Percentiles rank a stretch among this genome's conserved stretches.
These are phyloP conservation scores for Trichophyton equinum DNA, from an alignment of 2,329 filamentous ascomycete genomes.

Conservation along the genomic window DNA sequence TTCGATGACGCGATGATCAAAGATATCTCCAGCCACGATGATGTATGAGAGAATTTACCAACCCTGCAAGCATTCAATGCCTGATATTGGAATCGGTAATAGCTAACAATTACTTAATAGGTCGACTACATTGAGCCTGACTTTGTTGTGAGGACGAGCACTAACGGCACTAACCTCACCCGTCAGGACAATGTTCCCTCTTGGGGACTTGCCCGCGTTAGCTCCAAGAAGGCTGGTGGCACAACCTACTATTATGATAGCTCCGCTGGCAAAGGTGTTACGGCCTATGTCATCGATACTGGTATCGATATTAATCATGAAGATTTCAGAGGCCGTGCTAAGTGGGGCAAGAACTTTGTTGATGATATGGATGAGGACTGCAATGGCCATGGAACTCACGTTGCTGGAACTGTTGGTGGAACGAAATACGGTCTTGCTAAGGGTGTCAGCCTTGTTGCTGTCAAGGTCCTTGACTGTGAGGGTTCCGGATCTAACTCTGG, in stretches of 20 bases:
- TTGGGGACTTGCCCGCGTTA: constrained; percentile 28
- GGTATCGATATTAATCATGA: constrained; percentile 24
- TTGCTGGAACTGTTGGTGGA: constrained; percentile 26
- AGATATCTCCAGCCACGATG: constrained; percentile 2
- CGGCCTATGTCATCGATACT: constrained; percentile 30
- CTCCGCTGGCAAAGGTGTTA: constrained; percentile 25
- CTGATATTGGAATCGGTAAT: constrained; percentile 14
- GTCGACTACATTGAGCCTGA: constrained; percentile 14
- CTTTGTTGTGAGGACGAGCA: constrained; percentile 2
- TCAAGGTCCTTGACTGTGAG: constrained; percentile 38
- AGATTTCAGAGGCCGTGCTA: constrained; percentile 28
- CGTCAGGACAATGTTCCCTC: constrained; percentile 18
- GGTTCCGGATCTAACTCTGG: constrained; percentile 35
- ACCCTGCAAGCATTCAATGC: neutral
- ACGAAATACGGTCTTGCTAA: constrained; percentile 28
- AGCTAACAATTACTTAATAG: constrained; percentile 5
- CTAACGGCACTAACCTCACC: constrained; percentile 1
- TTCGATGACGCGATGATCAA: constrained; percentile 9
- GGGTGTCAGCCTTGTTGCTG: constrained; percentile 30
- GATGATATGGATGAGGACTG: constrained; percentile 12
- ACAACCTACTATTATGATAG: constrained; percentile 27
- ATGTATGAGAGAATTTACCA: constrained; percentile 1
- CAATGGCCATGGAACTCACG: constrained; percentile 30
- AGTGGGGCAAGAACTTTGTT: constrained; percentile 24
- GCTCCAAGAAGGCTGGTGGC: constrained; percentile 16